Conservation (phyloP, 108 stramenopile genomes). For the Nitzschia sp. region DNA sequence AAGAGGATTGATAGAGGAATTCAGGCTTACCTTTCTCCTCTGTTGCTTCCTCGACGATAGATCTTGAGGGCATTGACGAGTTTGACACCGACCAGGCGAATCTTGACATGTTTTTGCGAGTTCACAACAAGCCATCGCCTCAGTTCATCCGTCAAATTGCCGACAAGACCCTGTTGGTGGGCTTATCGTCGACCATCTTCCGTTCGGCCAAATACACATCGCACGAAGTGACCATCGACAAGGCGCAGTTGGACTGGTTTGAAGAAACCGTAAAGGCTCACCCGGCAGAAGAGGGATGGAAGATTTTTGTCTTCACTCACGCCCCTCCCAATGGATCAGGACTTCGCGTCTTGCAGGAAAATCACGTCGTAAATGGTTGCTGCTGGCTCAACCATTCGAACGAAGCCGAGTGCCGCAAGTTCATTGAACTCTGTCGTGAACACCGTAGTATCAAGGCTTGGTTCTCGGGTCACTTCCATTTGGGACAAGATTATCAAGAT, state of each 20-base stretch:
- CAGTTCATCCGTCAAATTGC: slow-evolving; percentile 78
- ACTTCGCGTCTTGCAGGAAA: slow-evolving; percentile 87
- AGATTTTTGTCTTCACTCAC: slow-evolving; percentile 91
- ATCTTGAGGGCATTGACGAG: slow-evolving; percentile 94
- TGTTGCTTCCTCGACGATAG: too few relatives aligned
- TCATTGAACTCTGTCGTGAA: slow-evolving; percentile 82
- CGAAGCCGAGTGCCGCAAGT: too few relatives aligned
- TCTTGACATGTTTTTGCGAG: slow-evolving; percentile 61
- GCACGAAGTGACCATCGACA: slow-evolving; percentile 92
- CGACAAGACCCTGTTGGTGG: slow-evolving; percentile 89
- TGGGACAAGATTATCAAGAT: slow-evolving; percentile 61
- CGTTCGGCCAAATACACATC: slow-evolving; percentile 86
- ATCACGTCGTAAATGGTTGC: slow-evolving; percentile 87
- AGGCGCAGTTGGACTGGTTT: slow-evolving; percentile 91
- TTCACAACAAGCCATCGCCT: slow-evolving; percentile 72
- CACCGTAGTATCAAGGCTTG: slow-evolving; percentile 88
- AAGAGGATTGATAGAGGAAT: too few relatives aligned
- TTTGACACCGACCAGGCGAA: slow-evolving; percentile 89
- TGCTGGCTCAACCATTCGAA: slow-evolving; percentile 89
- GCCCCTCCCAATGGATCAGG: slow-evolving; percentile 91
- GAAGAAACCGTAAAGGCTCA: slow-evolving; percentile 66
- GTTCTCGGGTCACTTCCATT: slow-evolving; percentile 95
- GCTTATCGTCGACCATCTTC: slow-evolving; percentile 82
- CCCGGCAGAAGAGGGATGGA: slow-evolving; percentile 87
- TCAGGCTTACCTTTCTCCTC: too few relatives aligned